These are phyloP conservation scores for Trametes punicea DNA, from an alignment of 768 basidiomycete species.

Conservation along the genomic window DNA sequence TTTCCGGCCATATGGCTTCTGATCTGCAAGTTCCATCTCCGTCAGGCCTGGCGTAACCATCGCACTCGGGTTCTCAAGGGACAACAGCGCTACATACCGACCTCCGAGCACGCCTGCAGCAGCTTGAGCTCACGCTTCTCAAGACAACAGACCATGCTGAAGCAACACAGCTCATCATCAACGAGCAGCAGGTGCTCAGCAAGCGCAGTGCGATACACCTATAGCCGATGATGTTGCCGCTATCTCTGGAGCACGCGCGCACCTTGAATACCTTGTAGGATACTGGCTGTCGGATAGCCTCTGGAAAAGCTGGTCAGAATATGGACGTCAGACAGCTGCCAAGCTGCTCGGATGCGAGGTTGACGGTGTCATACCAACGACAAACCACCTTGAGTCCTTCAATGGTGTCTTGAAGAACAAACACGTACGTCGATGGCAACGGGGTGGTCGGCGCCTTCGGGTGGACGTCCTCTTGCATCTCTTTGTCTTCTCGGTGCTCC, in stretches of 20 bases:
- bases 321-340: slow-evolving; percentile 29
- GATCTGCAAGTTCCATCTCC: slow-evolving; percentile 34
- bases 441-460: slow-evolving; percentile 30
- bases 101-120: neutral
- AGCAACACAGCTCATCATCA: too few species aligned
- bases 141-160: neutral
- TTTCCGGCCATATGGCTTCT: slow-evolving; percentile 30
- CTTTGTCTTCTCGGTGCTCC: slow-evolving; percentile 23
- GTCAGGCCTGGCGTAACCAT: slow-evolving; percentile 37
- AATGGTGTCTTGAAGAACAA: slow-evolving; percentile 35
- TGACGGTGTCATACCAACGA: slow-evolving; percentile 34
- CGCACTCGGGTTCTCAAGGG: slow-evolving; percentile 2
- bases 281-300: slow-evolving; percentile 29
- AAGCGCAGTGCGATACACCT: too few species aligned
- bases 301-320: slow-evolving; percentile 35
- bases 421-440: slow-evolving; percentile 28
- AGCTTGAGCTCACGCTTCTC: neutral
- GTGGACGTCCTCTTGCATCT: slow-evolving; percentile 28
- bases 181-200: neutral
- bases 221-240: slow-evolving; percentile 21
- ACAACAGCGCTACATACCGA: neutral
- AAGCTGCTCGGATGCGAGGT: slow-evolving; percentile 18
- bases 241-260: slow-evolving; percentile 18
- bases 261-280: slow-evolving; percentile 18
- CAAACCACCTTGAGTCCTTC: slow-evolving; percentile 41